Conservation (phyloP, 257 asterid genomes). For the Ligustrum vulgare region DNA sequence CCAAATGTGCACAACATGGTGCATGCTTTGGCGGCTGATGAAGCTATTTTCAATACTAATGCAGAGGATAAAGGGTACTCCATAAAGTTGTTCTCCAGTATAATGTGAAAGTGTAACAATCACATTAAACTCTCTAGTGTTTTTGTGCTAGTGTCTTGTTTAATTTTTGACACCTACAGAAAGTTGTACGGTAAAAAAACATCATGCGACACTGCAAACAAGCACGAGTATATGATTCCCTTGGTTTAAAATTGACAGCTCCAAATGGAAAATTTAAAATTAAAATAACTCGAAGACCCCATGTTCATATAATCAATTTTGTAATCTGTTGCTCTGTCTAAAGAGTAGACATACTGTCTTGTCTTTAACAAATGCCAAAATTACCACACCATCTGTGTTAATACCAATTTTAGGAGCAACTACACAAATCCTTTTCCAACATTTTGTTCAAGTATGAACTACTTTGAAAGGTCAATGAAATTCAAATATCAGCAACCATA, state of each 20-base stretch:
- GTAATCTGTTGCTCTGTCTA: neutral
- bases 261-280: neutral
- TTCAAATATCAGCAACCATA: neutral
- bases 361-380: neutral
- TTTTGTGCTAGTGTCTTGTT: neutral
- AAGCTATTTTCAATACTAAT: neutral
- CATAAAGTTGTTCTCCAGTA: neutral
- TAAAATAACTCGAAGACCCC: neutral
- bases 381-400: neutral
- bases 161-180: neutral
- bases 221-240: neutral
- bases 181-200: neutral
- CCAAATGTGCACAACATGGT: neutral
- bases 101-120: neutral
- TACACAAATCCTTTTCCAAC: neutral
- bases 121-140: neutral
- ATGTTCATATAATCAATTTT: neutral
- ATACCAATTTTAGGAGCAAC: neutral
- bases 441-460: neutral
- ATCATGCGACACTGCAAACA: neutral
- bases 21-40: neutral
- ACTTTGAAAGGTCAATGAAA: neutral
- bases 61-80: neutral
- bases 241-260: neutral
- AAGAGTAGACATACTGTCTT: neutral